Evolutionary conservation across 495 filamentous ascomycete species (phyloP), one percentile per base, ranked within the genome.

Genomic region (Collariella sp.): DNA sequence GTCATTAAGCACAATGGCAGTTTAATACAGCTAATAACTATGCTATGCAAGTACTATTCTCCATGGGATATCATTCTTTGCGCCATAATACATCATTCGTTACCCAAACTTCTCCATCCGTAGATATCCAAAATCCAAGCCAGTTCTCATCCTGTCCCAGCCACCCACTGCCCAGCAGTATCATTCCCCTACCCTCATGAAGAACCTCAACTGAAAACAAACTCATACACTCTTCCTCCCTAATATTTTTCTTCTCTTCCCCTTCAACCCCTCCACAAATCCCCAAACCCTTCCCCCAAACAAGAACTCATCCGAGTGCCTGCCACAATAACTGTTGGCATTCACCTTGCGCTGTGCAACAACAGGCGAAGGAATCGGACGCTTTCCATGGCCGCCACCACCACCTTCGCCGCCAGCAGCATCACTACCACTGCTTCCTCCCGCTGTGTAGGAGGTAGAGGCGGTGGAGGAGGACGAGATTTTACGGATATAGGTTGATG

Each of bases 321-420:
- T 52, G 39, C 67, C 67, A 42, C 67, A 70, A 50, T 67, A 67
- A 53, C 63, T 68, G 59, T 70, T 43, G 41, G 64, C 67, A 41
- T 70, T 70, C 55, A 64, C 55, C 39, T 64, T 62, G 24, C 31
- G 50, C 22, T 42, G 36, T 24, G 50, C 31, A 11, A 42, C 45
- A 10, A 16, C 29, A 54, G n/a, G n/a, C n/a, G n/a, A n/a, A n/a
- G n/a, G n/a, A n/a, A n/a, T 4, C 26, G 13, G 48, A 41, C 58
- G 57, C 43, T 57, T 52, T 9, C 5, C 61, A 43, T 48, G 26
- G 50, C 46, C 41, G 35, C 18, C n/a, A n/a, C n/a, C n/a, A n/a
- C n/a, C n/a, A n/a, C n/a, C n/a, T n/a, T n/a, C n/a, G 49, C 16
- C 16, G 9, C 7, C 16, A 10, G 26, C 11, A 0, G 22, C 45